Percentiles rank a stretch among this genome's conserved stretches.
Evolutionary conservation across 2,329 filamentous ascomycete species (phyloP).

Genomic region (Pestalotiopsis sp.): DNA sequence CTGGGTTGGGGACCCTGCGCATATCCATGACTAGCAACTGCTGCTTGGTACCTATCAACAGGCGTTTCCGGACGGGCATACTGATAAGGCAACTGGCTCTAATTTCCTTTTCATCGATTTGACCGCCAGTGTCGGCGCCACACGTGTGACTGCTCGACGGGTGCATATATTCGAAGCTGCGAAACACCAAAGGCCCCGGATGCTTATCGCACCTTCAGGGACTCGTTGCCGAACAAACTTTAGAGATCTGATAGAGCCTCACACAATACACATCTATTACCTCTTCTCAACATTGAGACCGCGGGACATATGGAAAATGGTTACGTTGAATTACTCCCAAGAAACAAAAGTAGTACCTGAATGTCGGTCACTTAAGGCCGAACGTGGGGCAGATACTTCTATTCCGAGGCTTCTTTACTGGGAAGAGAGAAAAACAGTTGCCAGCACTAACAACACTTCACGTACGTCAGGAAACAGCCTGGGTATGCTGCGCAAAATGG

Average conservation of each 20-base stretch:
- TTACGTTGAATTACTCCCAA: no score
- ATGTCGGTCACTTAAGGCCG: neutral
- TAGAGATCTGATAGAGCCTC: neutral
- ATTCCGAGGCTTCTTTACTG: neutral
- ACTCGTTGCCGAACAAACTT: neutral
- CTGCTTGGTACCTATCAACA: neutral
- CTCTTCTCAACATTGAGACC: neutral
- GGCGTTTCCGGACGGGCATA: neutral
- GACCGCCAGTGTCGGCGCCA: neutral
- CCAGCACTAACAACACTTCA: neutral
- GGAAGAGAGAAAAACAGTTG: neutral
- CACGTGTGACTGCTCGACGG: neutral
- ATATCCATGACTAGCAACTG: neutral
- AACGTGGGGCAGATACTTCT: neutral
- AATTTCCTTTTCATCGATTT: slow-evolving; percentile 6
- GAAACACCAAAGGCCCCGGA: neutral
- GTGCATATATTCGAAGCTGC: neutral
- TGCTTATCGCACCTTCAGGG: neutral
- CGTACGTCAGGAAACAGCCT: neutral
- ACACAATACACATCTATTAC: neutral
- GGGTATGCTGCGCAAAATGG: neutral
- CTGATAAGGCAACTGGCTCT: slow-evolving; percentile 3
- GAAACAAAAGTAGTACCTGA: neutral
- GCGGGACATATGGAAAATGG: neutral
- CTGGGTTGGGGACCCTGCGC: neutral